Evolutionary conservation across 1,284 basidiomycete genomes (phyloP).

Genomic region (Cryptococcus deneoformans): DNA sequence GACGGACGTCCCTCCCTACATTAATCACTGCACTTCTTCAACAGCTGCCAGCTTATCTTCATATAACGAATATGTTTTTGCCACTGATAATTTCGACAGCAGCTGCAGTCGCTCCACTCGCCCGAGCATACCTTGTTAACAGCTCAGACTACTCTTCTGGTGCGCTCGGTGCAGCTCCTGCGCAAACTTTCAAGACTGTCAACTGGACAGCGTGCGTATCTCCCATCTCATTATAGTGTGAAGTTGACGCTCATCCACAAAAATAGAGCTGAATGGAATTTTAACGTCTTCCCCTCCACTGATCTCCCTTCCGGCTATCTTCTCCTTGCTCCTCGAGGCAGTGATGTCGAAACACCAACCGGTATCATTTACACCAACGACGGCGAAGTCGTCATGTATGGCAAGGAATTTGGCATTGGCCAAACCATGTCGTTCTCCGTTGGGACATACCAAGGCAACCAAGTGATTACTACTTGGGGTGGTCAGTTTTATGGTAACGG

Average conservation of each 20-base stretch:
- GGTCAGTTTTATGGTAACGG: conserved; percentile 26
- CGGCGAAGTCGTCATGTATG: conserved; percentile 37
- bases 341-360: conserved; percentile 13
- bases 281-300: conserved; percentile 16
- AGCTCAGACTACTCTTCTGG: conserved; percentile 16
- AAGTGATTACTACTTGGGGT: conserved; percentile 28
- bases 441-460: conserved; percentile 19
- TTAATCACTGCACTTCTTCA: not conserved
- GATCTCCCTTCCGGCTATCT: conserved; percentile 12
- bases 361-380: conserved; percentile 25
- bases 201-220: conserved; percentile 19
- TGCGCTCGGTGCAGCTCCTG: conserved; percentile 19
- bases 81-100: not conserved
- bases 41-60: too few species aligned
- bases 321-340: conserved; percentile 33
- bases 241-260: not conserved
- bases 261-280: conserved; percentile 19
- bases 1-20: not conserved
- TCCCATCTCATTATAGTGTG: not conserved
- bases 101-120: not conserved
- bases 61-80: not conserved
- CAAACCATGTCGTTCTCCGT: conserved; percentile 29
- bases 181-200: conserved; percentile 20
- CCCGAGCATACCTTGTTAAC: conserved; percentile 4
- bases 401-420: conserved; percentile 23